Base-by-base conservation (phyloP, 2,329 filamentous ascomycete genomes). In the Tolypocladium sp. region DNA sequence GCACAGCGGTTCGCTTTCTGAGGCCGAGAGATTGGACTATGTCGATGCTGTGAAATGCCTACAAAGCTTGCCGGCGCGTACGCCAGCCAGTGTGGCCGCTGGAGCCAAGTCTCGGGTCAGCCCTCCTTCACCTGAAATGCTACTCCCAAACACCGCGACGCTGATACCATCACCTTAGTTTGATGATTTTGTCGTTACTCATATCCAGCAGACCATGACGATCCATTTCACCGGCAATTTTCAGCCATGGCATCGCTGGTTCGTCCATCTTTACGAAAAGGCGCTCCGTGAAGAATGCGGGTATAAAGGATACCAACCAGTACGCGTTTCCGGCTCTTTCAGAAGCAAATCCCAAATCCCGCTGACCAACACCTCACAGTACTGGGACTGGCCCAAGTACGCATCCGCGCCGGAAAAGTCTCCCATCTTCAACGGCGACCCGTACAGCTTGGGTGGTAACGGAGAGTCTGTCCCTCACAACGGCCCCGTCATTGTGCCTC, bases 341-440 rank as follows among this genome's bases (percentile, higher is more conserved):
- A 51, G 4, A 20, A 22, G 17, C 9, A 8, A 10, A 27, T 5
- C n/a, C n/a, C n/a, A n/a, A n/a, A n/a, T n/a, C n/a, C n/a, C n/a
- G n/a, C n/a, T n/a, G n/a, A n/a, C n/a, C n/a, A n/a, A n/a, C n/a
- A n/a, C n/a, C 8, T 30, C 17, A 17, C 58, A 74, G 56, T 82
- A 81, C 70, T 77, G 75, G 70, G 77, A 82, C 65, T 83, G 79
- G 80, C 71, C 73, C 2, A 74, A 72, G 62, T 77, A 76, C 66
- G 73, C 77, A 8, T 61, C 67, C 2, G 76, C 79, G n/a, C 73
- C 76, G 59, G 60, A 68, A 52, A 71, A 75, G 60, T 82, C 80
- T 0, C 78, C 79, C 30, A 66, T 82, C 49, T 82, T 85, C 63
- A 77, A 81, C 63, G 82, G 82, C 58, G 75, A 76, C 59, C 70